Evolutionary conservation across 306 rosid species (phyloP).

Genomic region (Senna tora): DNA sequence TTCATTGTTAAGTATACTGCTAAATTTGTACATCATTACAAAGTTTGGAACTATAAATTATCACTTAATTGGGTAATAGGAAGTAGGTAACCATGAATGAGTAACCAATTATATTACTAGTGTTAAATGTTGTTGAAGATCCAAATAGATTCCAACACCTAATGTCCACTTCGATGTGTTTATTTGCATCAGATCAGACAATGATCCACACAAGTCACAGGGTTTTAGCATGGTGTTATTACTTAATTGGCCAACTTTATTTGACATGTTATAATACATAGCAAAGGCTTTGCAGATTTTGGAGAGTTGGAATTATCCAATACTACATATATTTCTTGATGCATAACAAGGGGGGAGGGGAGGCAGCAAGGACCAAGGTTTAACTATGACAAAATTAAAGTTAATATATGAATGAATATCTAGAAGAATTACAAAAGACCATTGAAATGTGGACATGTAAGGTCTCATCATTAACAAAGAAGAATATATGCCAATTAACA

Average conservation of each 20-base stretch:
- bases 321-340: neutral
- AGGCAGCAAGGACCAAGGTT: neutral
- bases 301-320: neutral
- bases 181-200: slow-evolving; percentile 5
- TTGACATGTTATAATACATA: neutral
- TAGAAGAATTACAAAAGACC: neutral
- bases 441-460: neutral
- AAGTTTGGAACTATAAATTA: neutral
- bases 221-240: neutral
- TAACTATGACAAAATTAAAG: neutral
- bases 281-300: neutral
- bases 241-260: neutral
- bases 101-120: neutral
- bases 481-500: slow-evolving; percentile 17
- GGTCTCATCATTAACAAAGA: neutral
- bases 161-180: slow-evolving; percentile 2
- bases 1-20: slow-evolving; percentile 6
- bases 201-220: slow-evolving; percentile 8
- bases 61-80: neutral
- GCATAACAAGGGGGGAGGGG: neutral
- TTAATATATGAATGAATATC: neutral
- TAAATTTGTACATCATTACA: neutral
- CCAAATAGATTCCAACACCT: neutral
- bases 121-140: neutral
- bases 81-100: neutral